A percentile compares a stretch with the other conserved stretches of the same genome.
Conservation (phyloP, 148 eudicot species). For the Heliosperma pusillum region DNA sequence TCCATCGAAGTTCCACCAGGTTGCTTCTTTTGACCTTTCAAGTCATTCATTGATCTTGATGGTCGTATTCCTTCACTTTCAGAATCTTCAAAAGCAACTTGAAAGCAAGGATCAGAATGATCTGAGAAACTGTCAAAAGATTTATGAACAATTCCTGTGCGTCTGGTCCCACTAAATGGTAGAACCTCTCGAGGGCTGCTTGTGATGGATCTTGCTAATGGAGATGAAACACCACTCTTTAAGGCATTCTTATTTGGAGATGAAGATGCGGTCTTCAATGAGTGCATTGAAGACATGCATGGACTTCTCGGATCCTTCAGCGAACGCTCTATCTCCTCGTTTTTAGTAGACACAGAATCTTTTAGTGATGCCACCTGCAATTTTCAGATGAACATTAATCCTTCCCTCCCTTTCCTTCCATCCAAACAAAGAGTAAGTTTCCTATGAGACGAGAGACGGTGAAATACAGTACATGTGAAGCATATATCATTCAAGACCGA, state of each 20-base stretch:
- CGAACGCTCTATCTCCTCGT: conserved; percentile 42
- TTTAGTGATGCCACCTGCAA: conserved; percentile 43
- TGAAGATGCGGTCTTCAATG: no score
- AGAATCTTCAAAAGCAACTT: conserved; percentile 6
- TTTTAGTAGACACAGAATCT: conserved; percentile 34
- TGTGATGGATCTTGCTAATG: no score
- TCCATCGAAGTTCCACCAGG: conserved; percentile 25
- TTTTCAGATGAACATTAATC: neutral
- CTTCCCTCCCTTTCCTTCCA: neutral
- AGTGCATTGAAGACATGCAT: conserved; percentile 24
- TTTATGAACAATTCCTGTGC: conserved; percentile 27
- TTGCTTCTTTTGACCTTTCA: conserved; percentile 24
- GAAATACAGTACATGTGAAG: neutral
- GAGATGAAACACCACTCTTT: no score
- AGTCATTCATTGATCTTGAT: conserved; percentile 33
- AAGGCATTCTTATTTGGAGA: no score
- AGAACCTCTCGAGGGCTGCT: no score
- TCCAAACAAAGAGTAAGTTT: neutral
- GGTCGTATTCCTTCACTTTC: conserved; percentile 22
- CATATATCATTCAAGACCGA: neutral
- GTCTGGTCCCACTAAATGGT: conserved; percentile 24
- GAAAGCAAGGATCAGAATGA: conserved; percentile 25
- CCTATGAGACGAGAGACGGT: neutral
- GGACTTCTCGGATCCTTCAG: conserved; percentile 36
- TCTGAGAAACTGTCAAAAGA: conserved; percentile 32